phyloP scores from a whole-genome alignment of 78 protist genomes.

The Salpingoeca rosetta region DNA sequence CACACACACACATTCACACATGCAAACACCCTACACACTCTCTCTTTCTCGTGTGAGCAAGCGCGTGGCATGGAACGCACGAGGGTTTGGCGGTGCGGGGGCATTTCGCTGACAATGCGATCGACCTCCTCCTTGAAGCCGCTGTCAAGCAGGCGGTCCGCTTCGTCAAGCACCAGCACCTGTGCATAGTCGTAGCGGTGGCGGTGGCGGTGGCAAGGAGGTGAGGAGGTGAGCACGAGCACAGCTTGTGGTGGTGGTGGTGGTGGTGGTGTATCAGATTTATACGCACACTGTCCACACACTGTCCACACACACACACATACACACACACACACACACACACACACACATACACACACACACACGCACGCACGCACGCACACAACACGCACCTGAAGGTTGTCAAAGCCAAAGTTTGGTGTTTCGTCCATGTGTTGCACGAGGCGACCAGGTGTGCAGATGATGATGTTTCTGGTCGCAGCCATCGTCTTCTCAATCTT shows the following conservation, averaged over 20 bases:
- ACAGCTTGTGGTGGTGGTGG: no score
- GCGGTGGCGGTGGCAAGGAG: background rate
- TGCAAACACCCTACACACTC: no score
- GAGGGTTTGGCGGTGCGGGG: slow-evolving; percentile 50
- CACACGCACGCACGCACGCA: slow-evolving; percentile 31
- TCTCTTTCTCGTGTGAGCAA: no score
- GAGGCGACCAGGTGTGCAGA: slow-evolving; percentile 97
- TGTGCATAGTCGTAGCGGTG: background rate
- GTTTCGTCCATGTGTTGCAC: slow-evolving; percentile 94
- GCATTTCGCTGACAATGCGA: slow-evolving; percentile 74
- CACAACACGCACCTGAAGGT: slow-evolving; percentile 35
- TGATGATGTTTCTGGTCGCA: slow-evolving; percentile 71
- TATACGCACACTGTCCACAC: background rate
- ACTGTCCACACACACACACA: no score
- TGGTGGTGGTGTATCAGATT: no score
- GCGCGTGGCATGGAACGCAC: background rate
- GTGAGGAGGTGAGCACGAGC: background rate
- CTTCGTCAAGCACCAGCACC: slow-evolving; percentile 86
- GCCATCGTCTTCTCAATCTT: slow-evolving; percentile 48
- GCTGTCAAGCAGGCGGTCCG: slow-evolving; percentile 87
- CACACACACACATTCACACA: no score
- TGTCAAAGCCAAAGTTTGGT: slow-evolving; percentile 36
- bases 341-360: background rate
- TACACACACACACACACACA: background rate
- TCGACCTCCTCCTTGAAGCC: slow-evolving; percentile 77